Conservation (phyloP, 495 filamentous ascomycete species). For the Coniosporium apollinis region DNA sequence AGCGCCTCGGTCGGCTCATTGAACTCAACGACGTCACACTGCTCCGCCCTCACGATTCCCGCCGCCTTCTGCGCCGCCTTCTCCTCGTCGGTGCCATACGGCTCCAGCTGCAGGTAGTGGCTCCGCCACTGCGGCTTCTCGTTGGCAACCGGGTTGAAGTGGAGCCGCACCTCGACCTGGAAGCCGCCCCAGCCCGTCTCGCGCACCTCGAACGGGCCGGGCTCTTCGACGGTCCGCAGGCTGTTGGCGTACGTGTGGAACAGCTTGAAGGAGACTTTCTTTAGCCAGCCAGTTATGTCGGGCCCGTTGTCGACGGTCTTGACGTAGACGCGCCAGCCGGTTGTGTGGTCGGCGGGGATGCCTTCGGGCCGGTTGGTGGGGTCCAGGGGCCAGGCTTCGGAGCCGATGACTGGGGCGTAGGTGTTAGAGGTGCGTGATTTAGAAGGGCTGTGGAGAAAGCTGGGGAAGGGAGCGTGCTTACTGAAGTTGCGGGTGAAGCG, state of each 20-base stretch:
- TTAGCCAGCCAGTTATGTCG: slow-evolving; percentile 87
- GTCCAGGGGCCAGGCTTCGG: slow-evolving; percentile 4
- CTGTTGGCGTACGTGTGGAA: slow-evolving; percentile 67
- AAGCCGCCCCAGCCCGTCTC: slow-evolving; percentile 98
- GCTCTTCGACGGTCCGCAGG: slow-evolving; percentile 35
- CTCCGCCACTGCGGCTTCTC: slow-evolving; percentile 88
- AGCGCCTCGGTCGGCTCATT: slow-evolving; percentile 89
- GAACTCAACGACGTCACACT: slow-evolving; percentile 84
- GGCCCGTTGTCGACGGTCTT: slow-evolving; percentile 61
- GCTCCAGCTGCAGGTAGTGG: slow-evolving; percentile 80
- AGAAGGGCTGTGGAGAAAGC: no score
- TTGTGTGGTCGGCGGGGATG: slow-evolving; percentile 61
- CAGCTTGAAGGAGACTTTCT: slow-evolving; percentile 93
- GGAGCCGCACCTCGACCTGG: slow-evolving; percentile 81
- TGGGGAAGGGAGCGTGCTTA: background rate
- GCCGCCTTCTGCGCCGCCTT: slow-evolving; percentile 42
- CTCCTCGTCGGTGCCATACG: slow-evolving; percentile 70
- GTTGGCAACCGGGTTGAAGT: slow-evolving; percentile 65
- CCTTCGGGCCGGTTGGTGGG: background rate
- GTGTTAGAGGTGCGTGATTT: background rate
- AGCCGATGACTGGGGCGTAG: slow-evolving; percentile 1
- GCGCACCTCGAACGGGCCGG: slow-evolving; percentile 62
- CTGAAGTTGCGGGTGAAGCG: slow-evolving; percentile 1
- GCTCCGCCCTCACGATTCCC: slow-evolving; percentile 53
- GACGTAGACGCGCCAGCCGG: slow-evolving; percentile 88